Base-by-base conservation (phyloP, 768 basidiomycete genomes). In the Leccinum obscurum region DNA sequence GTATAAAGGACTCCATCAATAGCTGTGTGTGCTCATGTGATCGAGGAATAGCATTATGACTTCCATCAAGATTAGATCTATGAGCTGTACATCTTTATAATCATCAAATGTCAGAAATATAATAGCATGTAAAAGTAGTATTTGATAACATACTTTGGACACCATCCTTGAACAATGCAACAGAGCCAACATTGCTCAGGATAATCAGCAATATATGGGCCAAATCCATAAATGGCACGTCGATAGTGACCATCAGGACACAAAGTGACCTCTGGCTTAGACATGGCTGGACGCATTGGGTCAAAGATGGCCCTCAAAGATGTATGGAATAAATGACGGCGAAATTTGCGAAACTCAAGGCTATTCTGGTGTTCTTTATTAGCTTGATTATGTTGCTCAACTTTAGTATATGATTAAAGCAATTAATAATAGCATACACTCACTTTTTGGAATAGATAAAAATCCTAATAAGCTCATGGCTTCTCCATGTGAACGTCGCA, bases 181-280 rank as follows among this genome's bases (percentile, higher is more conserved):
- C 48, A 26, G 1, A 62, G 2, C 3, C 75, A 57, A 1, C 63
- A 72, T 54, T 80, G 77, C 56, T 80, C 76, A 0, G 74, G 77
- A 52, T 80, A 79, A 54, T 80, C 74, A 0, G 76, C 76, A 62
- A 80, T 78, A 41, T 77, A 77, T 2, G 77, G 72, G 0, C 77
- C 76, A 9, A 80, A 53, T 1, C 71, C 70, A 64, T 71, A 79
- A 2, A 62, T 48, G 4, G 55, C 41, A 9, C 14, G 32, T 28
- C 26, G 35, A 14, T 41, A 53, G 35, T 32, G 68, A 0, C 72
- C 69, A 64, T 79, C 75, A 1, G 62, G 2, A 5, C 50, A 51
- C 1, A 22, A 1, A 7, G 48, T 49, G 4, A 49, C 24, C 13
- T 49, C 22, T 26, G 24, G 48, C 24, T 49, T 49, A 3, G n/a